Evolutionary conservation across 1,139 yeast genomes (phyloP), one percentile per base, ranked within the genome.

Genomic region (Protomyces macrosporus): DNA sequence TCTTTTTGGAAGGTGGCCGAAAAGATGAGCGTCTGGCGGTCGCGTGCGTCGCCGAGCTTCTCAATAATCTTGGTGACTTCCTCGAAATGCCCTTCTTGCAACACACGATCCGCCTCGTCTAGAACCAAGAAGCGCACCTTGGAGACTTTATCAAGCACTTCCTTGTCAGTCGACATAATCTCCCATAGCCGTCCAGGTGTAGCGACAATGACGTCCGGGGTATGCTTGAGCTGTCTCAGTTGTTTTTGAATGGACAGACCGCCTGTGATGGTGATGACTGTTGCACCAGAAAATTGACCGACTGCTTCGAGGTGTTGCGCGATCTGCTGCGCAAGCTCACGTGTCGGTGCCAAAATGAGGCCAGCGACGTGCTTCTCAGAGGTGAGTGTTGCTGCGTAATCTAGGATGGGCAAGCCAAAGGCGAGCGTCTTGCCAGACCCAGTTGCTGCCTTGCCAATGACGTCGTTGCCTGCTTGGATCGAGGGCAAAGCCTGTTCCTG

Each of bases 401-500:
- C 97, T 65, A 93, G 75, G 35, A 95, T 86, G n/a, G 98, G 98
- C 34, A 93, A 83, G 58, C 97, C 97, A 73, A 90, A 93, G 0
- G 98, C 98, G 65, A 91, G 78, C 0, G 98, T 93, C 73, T 93
- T 93, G 79, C 99, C 99, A 0, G 97, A 90, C 73, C 99, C 99
- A 0, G 99, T 95, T 6, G 95, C 87, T 9, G 98, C 98, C 72
- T 93, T 95, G 65, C 98, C 99, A 69, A 95, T 84, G 7, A 93
- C 83, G 74, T 93, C 98, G 58, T 80, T 80, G 4, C 93, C 95
- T 42, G 79, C 77, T 12, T 88, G 68, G 3, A 95, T 90, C 39
- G 80, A 73, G 0, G 98, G 97, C 62, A 93, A 86, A n/a, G 93
- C 79, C 66, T 78, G 78, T 67, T 78, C 79, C 75, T 93, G 98